Base-by-base conservation (phyloP, 352 stramenopile species). In the Pythium volutum region DNA sequence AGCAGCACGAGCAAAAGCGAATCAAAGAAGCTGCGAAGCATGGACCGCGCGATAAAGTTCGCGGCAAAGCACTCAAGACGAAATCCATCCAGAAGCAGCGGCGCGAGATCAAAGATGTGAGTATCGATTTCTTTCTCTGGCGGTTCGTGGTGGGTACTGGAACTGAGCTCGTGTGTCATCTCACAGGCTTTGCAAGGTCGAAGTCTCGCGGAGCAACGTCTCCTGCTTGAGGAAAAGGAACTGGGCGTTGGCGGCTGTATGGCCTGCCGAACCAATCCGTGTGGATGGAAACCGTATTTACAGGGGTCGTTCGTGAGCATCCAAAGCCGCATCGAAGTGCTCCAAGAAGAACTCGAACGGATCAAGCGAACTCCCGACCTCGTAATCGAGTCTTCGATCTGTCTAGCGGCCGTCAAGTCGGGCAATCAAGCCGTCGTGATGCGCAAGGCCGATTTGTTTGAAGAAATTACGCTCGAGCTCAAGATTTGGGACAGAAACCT, bases 161-260 rank as follows among this genome's bases (percentile, higher is more conserved):
- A 36, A 43, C 14, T 36, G 22, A 18, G 36, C 26, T 45, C 2
- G 62, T 77, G 10, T 52, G 20, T 43, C 34, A 14, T 25, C 20
- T 33, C 29, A 9, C 34, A 62, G 55, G 22, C 59, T 48, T 66
- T 93, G 9, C 80, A 80, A 59, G 74, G 70, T 12, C 73, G 72
- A 16, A 88, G 70, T 43, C 69, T 92, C 5, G 80, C 90, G 38
- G 79, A 92, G 33, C 74, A 93, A 25, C 76, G 76, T 14, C 62
- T 76, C 16, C 55, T 92, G 9, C 33, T 82, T 2, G 74, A 90
- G 50, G 81, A 91, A 29, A 75, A 89, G 42, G 76, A 88, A 33
- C 73, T 97, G 0, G 89, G 89, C 0, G 42, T 68, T 16, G 76
- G 71, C 11, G 90, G 85, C 4, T 97, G 89, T 50, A 87, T 95